Base-by-base conservation (phyloP, 2,329 filamentous ascomycete genomes). In the Chaetomiaceae sp. region DNA sequence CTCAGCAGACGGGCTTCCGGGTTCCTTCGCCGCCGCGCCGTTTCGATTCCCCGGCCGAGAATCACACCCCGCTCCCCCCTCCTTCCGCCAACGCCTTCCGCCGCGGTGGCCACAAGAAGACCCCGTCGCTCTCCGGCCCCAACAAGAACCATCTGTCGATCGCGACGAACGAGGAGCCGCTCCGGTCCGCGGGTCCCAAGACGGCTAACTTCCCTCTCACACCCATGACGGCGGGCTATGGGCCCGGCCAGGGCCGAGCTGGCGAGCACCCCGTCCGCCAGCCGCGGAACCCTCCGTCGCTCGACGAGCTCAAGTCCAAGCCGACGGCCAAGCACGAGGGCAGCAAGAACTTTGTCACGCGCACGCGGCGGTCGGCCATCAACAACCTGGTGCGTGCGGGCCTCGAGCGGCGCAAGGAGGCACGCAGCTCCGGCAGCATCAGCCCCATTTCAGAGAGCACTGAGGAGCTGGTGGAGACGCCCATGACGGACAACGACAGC, bases 261-360 rank as follows among this genome's bases (percentile, higher is more conserved):
- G 93, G 93, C 56, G 93, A 97, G 69, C 93, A 98, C 63, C 93
- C 93, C 8, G 71, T 88, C 42, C 89, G 93, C 49, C 93, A 98
- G 68, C 93, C 93, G 42, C 88, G 89, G 54, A 90, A 90, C 5
- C 93, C 93, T 19, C 93, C 93, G 12, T 82, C 87, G 12, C 76
- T 97, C 41, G 93, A 98, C 56, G 93, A 98, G 69, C 81, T 98
- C 50, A 80, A 84, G 60, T 78, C 84, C 17, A 93, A 90, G 69
- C 93, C 93, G 1, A 97, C 91, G 8, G 83, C 88, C 56, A 95
- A 89, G 70, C 81, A 91, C 54, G 91, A 97, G 65, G 93, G 91
- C 19, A 96, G 91, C 81, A 84, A 96, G 79, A 98, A 98, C 72
- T 98, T 98, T 68, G 86, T 86, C 10, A 83, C 89, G 46, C 89